Percentiles rank a stretch among this genome's conserved stretches.
Conservation (phyloP, 805 yeast species). For the Kodamaea leandrae region DNA sequence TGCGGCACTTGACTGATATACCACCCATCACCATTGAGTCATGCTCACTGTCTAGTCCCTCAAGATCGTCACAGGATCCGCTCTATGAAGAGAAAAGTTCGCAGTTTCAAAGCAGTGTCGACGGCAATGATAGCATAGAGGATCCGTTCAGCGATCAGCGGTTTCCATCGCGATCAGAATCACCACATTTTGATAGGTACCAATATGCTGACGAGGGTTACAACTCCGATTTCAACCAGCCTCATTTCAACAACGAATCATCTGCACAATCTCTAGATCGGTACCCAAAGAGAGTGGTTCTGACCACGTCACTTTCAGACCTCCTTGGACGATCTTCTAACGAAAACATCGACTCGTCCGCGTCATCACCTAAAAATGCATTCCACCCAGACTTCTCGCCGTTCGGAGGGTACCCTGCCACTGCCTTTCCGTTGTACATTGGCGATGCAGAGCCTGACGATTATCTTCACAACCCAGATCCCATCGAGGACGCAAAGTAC, state of each 20-base stretch:
- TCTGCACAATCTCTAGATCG: slow-evolving; percentile 42
- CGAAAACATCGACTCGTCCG: neutral
- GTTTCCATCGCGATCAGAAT: too few species aligned
- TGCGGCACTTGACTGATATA: neutral
- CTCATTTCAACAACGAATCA: too few species aligned
- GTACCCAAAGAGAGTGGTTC: slow-evolving; percentile 62
- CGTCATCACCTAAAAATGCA: slow-evolving; percentile 32
- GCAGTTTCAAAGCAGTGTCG: too few species aligned
- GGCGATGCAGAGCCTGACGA: slow-evolving; percentile 95
- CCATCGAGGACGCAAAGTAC: slow-evolving; percentile 82
- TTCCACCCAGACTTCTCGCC: slow-evolving; percentile 39
- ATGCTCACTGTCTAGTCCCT: too few species aligned
- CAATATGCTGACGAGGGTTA: too few species aligned
- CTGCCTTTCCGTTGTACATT: slow-evolving; percentile 81
- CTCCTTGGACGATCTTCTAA: slow-evolving; percentile 2
- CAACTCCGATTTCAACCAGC: too few species aligned
- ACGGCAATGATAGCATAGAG: too few species aligned
- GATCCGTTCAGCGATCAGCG: too few species aligned
- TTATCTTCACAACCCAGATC: slow-evolving; percentile 92
- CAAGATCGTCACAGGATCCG: too few species aligned
- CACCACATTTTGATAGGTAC: too few species aligned
- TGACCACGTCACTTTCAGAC: slow-evolving; percentile 36
- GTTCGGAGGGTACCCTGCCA: slow-evolving; percentile 94
- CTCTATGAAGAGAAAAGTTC: too few species aligned
- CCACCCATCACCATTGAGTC: neutral